Conservation (phyloP, 306 rosid species). For the Dryas octopetala region DNA sequence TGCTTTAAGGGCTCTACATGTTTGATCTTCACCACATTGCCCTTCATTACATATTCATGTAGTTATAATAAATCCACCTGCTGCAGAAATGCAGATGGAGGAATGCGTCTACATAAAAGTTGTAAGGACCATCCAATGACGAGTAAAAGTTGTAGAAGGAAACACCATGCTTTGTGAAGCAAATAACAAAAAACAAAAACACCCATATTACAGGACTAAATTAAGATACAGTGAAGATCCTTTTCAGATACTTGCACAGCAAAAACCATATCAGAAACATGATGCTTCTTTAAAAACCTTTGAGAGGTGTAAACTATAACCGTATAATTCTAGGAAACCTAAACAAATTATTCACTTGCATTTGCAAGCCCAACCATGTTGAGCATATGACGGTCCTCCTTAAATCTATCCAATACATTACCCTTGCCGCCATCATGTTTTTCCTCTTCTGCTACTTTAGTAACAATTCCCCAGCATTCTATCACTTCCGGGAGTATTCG, state of each 20-base stretch:
- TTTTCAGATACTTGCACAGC: background rate
- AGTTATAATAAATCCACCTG: no score
- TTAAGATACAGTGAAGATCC: background rate
- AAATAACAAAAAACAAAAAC: background rate
- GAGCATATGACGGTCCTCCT: constrained; percentile 77
- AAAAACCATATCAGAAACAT: background rate
- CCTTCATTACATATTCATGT: no score
- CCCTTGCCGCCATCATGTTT: constrained; percentile 43
- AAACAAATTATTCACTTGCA: constrained; percentile 57
- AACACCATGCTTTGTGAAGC: background rate
- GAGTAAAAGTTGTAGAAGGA: background rate
- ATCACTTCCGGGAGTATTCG: constrained; percentile 69
- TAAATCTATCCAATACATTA: constrained; percentile 65
- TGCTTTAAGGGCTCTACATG: no score
- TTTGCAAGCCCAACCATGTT: constrained; percentile 93
- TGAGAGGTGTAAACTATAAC: background rate
- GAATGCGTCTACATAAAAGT: no score
- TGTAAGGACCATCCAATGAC: no score
- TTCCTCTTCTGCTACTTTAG: constrained; percentile 38
- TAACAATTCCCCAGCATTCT: constrained; percentile 89
- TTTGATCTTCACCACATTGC: no score
- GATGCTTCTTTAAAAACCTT: background rate
- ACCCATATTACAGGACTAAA: background rate
- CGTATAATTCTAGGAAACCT: background rate
- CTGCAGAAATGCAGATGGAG: no score